Evolutionary conservation across 2,329 filamentous ascomycete genomes (phyloP).

Genomic region (Emydomyces testavorans): DNA sequence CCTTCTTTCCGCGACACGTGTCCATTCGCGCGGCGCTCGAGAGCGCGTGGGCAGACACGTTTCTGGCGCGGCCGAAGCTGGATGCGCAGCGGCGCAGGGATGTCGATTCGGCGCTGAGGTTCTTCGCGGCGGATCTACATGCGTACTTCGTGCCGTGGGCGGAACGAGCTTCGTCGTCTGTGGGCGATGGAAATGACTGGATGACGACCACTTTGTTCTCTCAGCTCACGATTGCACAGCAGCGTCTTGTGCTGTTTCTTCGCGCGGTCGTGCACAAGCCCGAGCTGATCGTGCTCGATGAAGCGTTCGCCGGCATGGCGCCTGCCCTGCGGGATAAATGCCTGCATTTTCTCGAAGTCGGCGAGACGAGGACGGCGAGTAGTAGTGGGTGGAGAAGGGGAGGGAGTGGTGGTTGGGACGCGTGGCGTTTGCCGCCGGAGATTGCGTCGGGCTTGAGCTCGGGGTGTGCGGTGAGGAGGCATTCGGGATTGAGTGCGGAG

Average conservation of each 20-base stretch:
- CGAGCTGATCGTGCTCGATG: constrained; percentile 73
- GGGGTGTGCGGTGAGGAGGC: constrained; percentile 19
- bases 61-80: constrained; percentile 58
- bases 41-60: constrained; percentile 84
- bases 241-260: constrained; percentile 75
- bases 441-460: not conserved
- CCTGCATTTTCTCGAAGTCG: constrained; percentile 61
- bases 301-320: constrained; percentile 80
- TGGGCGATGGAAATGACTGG: constrained; percentile 41
- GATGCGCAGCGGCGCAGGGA: constrained; percentile 44
- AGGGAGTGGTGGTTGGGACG: not conserved
- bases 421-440: constrained; percentile 12
- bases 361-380: constrained; percentile 37
- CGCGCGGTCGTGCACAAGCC: constrained; percentile 68
- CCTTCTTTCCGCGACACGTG: constrained; percentile 73
- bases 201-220: constrained; percentile 68
- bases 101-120: constrained; percentile 58
- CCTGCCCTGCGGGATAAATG: constrained; percentile 75
- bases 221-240: constrained; percentile 41
- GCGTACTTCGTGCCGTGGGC: constrained; percentile 30
- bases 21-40: constrained; percentile 64
- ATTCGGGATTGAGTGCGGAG: constrained; percentile 49
- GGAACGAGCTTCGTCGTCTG: not conserved
- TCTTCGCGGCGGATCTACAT: constrained; percentile 71
- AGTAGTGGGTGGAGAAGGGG: constrained; percentile 18